Conservation (phyloP, 306 rosid species). For the Betula pendula region DNA sequence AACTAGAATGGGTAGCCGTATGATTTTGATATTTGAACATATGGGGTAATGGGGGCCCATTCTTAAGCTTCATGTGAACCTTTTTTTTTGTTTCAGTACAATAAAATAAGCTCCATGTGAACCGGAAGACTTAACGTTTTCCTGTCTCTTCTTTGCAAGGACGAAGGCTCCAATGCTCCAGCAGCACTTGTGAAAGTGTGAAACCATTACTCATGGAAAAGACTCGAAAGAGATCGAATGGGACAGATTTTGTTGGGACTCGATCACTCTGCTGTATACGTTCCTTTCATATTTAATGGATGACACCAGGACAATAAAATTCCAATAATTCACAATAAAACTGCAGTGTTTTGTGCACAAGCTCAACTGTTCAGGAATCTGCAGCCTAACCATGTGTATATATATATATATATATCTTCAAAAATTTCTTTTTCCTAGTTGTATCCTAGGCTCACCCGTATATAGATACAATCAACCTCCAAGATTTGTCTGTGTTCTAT, state of each 20-base stretch:
- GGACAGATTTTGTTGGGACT: constrained; percentile 19
- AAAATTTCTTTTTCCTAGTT: no score
- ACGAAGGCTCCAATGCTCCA: background rate
- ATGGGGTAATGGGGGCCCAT: background rate
- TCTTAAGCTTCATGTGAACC: constrained; percentile 4
- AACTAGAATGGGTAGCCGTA: background rate
- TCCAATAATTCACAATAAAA: no score
- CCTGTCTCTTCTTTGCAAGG: constrained; percentile 18
- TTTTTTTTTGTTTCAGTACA: background rate
- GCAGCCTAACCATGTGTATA: no score
- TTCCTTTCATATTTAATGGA: background rate
- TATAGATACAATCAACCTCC: no score
- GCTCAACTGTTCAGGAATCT: no score
- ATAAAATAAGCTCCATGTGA: constrained; percentile 26
- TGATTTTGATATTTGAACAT: background rate
- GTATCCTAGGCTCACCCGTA: no score
- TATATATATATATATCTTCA: no score
- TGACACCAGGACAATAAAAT: background rate
- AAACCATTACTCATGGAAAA: background rate
- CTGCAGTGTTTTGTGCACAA: no score
- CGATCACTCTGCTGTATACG: background rate
- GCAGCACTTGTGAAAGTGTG: constrained; percentile 9
- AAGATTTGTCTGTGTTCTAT: no score
- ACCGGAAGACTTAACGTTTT: constrained; percentile 1
- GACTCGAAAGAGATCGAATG: no score